Base-by-base conservation (phyloP, 176 grass and related monocot genomes). In the Rhipidocladum racemiflorum region DNA sequence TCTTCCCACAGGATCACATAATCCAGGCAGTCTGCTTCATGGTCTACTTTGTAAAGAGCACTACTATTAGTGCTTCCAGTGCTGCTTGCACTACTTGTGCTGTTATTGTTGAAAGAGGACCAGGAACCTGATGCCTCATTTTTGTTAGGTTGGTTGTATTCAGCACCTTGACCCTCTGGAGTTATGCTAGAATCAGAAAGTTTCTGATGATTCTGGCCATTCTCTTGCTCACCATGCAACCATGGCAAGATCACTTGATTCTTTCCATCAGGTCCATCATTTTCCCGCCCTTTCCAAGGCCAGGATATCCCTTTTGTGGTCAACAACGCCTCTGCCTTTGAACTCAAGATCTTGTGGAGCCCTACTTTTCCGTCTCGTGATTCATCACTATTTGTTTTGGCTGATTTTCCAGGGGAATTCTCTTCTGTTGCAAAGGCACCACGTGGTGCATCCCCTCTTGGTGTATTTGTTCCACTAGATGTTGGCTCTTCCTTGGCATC, bases 1-100 rank as follows among this genome's bases (percentile, higher is more conserved):
- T 99, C 97, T 86, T 96, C 97, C 97, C 97, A 99, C 61, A 96
- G 83, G 85, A 99, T 99, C 51, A 96, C 97, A 85, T 95, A 99
- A 85, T 99, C 97, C 69, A 99, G 89, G 86, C 97, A 93, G 80
- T 99, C 97, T 5, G 72, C 85, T 78, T 99, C 93, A 75, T 90
- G 76, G 80, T 99, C 93, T 76, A 91, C 87, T 84, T 90, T 96
- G 81, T 99, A 85, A 84, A 93, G 80, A 87, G 97, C 83, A 85
- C 83, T 92, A 75, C 93, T 90, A 63, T 86, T 89, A 51, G 91
- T 99, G 76, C 97, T 99, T 55, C 91, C 91, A 36, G 78, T 90
- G 89, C 97, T 99, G 87, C 97, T 99, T 71, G 89, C 81, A 88
- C 92, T 99, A 85, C 97, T 96, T 65, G 80, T 88, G 81, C 97